Evolutionary conservation across 225 moss, liverwort and hornwort genomes (phyloP).

Genomic region (Sphagnum tenellum): DNA sequence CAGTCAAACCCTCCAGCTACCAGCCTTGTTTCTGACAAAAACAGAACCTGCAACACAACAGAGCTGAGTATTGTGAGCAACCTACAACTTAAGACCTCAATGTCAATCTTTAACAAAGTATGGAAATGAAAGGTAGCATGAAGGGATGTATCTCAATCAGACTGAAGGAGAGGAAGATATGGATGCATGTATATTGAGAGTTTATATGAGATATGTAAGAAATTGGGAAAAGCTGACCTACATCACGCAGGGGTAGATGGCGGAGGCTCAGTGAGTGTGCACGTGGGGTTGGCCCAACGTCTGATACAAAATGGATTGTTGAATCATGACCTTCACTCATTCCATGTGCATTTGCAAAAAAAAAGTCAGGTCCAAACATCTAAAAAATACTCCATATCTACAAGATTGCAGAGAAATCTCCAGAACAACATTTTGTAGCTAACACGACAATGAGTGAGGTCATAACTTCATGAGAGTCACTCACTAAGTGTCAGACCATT

Average conservation of each 20-base stretch:
- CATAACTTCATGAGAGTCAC: too few relatives aligned
- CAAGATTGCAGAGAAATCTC: too few relatives aligned
- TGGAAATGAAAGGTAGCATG: too few relatives aligned
- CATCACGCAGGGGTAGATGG: slow-evolving; percentile 97
- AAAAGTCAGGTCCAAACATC: neutral
- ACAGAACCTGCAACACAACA: slow-evolving; percentile 56
- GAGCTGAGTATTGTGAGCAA: neutral
- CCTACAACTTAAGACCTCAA: too few relatives aligned
- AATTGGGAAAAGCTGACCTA: slow-evolving; percentile 87
- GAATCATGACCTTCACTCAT: slow-evolving; percentile 84
- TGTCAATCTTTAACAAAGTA: too few relatives aligned
- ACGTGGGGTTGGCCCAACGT: slow-evolving; percentile 74
- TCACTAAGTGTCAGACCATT: too few relatives aligned
- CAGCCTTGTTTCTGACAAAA: slow-evolving; percentile 84
- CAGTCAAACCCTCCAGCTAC: slow-evolving; percentile 96
- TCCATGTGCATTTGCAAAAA: slow-evolving; percentile 11
- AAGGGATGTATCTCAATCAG: too few relatives aligned
- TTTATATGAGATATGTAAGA: slow-evolving; percentile 20
- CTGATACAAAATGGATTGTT: slow-evolving; percentile 78
- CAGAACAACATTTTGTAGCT: too few relatives aligned
- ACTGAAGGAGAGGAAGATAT: too few relatives aligned
- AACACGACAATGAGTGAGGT: too few relatives aligned
- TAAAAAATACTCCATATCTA: neutral
- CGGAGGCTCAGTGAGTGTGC: slow-evolving; percentile 78
- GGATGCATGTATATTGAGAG: too few relatives aligned